These are phyloP conservation scores for Planoprotostelium fungivorum DNA, from an alignment of 78 protist species.

Conservation along the genomic window DNA sequence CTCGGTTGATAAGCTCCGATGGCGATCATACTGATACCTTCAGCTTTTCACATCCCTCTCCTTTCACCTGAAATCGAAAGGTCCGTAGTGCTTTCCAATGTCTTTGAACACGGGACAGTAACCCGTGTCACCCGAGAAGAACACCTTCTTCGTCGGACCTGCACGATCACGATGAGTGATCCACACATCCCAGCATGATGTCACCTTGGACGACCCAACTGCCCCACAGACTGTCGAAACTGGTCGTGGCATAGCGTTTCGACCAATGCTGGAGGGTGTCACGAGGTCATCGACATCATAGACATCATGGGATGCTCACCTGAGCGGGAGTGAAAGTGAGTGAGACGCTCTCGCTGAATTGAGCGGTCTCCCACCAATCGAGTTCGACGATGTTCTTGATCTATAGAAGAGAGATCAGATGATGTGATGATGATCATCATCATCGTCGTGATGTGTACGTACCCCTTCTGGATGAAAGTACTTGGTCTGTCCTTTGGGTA, in stretches of 20 bases:
- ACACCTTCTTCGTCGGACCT: conserved; percentile 21
- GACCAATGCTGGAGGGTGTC: conserved; percentile 3
- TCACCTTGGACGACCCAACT: conserved; percentile 29
- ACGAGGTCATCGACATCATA: not conserved
- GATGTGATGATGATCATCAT: no score
- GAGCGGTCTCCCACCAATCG: conserved; percentile 52
- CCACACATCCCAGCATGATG: no score
- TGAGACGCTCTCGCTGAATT: not conserved
- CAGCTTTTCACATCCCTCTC: not conserved
- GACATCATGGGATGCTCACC: conserved; percentile 11
- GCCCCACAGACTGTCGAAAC: conserved; percentile 22
- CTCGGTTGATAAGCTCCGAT: conserved; percentile 64
- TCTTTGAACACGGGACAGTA: conserved; percentile 34
- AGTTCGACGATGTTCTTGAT: conserved; percentile 28
- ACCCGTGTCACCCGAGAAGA: conserved; percentile 53
- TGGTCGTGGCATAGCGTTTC: not conserved
- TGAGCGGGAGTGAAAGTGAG: conserved; percentile 33
- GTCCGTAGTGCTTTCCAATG: conserved; percentile 39
- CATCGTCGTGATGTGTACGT: not conserved
- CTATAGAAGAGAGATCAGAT: no score
- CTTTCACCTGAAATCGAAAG: conserved; percentile 25
- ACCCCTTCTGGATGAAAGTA: conserved; percentile 14
- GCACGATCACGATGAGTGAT: no score
- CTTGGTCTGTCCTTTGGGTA: conserved; percentile 32
- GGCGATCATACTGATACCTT: conserved; percentile 5